Evolutionary conservation across 352 stramenopile species (phyloP).

Genomic region (Pythium phragmitis): DNA sequence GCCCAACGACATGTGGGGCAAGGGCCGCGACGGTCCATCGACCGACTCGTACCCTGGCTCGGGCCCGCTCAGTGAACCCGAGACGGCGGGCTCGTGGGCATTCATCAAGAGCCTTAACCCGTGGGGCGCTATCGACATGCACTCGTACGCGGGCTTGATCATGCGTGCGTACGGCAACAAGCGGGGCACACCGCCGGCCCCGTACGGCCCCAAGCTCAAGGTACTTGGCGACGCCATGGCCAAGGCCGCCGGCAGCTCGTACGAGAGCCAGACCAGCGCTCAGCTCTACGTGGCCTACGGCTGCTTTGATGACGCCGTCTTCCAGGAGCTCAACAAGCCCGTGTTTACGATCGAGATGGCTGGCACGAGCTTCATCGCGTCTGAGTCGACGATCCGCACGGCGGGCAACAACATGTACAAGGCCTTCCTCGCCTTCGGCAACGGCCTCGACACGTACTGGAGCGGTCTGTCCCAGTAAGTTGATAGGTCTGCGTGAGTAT

Average conservation of each 20-base stretch:
- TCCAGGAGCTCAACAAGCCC: slow-evolving; percentile 28
- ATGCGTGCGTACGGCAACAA: slow-evolving; percentile 29
- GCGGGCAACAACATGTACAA: slow-evolving; percentile 4
- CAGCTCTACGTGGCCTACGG: slow-evolving; percentile 33
- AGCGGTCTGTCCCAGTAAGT: slow-evolving; percentile 1
- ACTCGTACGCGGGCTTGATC: slow-evolving; percentile 28
- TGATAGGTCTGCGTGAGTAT: no score
- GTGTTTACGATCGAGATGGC: slow-evolving; percentile 35
- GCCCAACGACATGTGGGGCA: slow-evolving; percentile 25
- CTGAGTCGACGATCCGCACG: slow-evolving; percentile 20
- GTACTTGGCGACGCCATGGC: slow-evolving; percentile 24
- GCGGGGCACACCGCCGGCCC: slow-evolving; percentile 14
- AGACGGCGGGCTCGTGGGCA: slow-evolving; percentile 28
- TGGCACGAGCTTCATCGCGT: slow-evolving; percentile 23
- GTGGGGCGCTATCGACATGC: slow-evolving; percentile 31
- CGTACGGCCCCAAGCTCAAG: slow-evolving; percentile 28
- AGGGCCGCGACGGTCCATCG: background rate
- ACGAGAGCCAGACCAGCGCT: slow-evolving; percentile 13
- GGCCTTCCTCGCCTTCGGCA: slow-evolving; percentile 19
- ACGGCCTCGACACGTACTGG: slow-evolving; percentile 5
- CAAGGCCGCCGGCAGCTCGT: slow-evolving; percentile 16
- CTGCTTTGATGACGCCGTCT: slow-evolving; percentile 31
- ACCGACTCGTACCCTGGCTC: slow-evolving; percentile 26
- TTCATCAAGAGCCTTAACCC: slow-evolving; percentile 30
- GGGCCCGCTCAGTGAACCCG: slow-evolving; percentile 32